Conservation (phyloP, 177 flowering plant genomes). For the Tripterygium wilfordii region DNA sequence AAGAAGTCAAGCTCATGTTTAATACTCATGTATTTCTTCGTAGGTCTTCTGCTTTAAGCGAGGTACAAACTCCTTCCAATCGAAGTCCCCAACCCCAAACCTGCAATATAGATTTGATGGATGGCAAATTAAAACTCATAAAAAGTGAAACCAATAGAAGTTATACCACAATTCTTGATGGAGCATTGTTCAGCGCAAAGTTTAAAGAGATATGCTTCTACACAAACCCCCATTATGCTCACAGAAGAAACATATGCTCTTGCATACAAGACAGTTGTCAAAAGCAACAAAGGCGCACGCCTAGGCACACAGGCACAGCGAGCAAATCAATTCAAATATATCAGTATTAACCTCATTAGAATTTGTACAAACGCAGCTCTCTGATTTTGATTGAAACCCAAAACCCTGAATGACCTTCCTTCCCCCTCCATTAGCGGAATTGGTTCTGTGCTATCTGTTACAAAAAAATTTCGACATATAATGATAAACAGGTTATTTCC, state of each 20-base stretch:
- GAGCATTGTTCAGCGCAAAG: too few relatives aligned
- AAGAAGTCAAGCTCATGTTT: background rate
- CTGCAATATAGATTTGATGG: conserved; percentile 26
- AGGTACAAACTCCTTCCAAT: conserved; percentile 79
- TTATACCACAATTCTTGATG: too few relatives aligned
- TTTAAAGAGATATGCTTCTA: too few relatives aligned
- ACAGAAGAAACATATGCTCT: background rate
- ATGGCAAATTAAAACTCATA: background rate
- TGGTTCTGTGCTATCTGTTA: conserved; percentile 57
- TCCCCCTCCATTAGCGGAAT: conserved; percentile 95
- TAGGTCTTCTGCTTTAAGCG: conserved; percentile 84
- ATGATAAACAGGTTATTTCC: too few relatives aligned
- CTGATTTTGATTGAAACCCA: conserved; percentile 89
- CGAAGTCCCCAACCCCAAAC: conserved; percentile 81
- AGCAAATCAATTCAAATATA: background rate
- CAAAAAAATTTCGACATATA: conserved; percentile 18
- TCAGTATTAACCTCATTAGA: conserved; percentile 75
- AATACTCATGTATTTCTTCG: conserved; percentile 75
- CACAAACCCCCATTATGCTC: too few relatives aligned
- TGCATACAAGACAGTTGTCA: background rate
- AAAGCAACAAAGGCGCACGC: background rate
- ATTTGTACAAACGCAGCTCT: conserved; percentile 88
- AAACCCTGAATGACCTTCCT: conserved; percentile 80
- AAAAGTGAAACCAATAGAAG: background rate
- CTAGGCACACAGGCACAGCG: conserved; percentile 18